These are phyloP conservation scores for Nemania sp. DNA, from an alignment of 2,329 filamentous ascomycete species.

Conservation along the genomic window DNA sequence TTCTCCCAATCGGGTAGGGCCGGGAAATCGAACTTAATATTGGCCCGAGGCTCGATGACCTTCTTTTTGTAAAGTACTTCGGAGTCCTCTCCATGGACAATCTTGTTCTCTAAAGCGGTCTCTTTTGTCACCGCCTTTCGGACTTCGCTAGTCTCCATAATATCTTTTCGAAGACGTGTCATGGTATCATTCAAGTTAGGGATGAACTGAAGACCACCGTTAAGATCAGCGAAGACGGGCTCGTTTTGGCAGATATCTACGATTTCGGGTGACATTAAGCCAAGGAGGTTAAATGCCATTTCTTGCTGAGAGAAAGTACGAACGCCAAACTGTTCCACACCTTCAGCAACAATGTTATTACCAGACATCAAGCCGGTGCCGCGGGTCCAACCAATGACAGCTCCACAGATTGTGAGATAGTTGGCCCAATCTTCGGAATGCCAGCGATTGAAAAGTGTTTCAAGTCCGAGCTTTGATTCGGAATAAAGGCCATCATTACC, in stretches of 20 bases:
- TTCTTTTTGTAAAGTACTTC: slow-evolving; percentile 96
- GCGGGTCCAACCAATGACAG: slow-evolving; percentile 98
- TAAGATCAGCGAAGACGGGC: slow-evolving; percentile 96
- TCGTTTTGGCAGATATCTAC: slow-evolving; percentile 96
- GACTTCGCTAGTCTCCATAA: slow-evolving; percentile 94
- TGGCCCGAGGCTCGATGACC: slow-evolving; percentile 91
- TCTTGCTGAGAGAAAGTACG: slow-evolving; percentile 99
- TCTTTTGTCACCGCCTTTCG: slow-evolving; percentile 95
- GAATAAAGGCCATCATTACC: slow-evolving; percentile 98
- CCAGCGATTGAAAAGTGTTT: slow-evolving; percentile 99
- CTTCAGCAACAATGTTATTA: slow-evolving; percentile 97
- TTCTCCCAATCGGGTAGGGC: slow-evolving; percentile 89
- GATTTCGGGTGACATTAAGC: slow-evolving; percentile 92
- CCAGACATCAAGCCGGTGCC: slow-evolving; percentile 97
- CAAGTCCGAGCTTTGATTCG: slow-evolving; percentile 95
- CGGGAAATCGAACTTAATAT: slow-evolving; percentile 98
- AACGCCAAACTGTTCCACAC: slow-evolving; percentile 95
- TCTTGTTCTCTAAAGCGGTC: slow-evolving; percentile 95
- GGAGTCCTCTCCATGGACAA: slow-evolving; percentile 93
- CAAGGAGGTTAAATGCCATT: slow-evolving; percentile 98
- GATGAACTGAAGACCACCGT: slow-evolving; percentile 97
- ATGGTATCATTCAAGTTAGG: slow-evolving; percentile 94
- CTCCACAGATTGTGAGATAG: slow-evolving; percentile 98
- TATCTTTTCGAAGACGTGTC: slow-evolving; percentile 91
- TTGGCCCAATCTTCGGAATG: slow-evolving; percentile 97